phyloP scores from a whole-genome alignment of 352 stramenopile species.

The Phytopythium montanum region DNA sequence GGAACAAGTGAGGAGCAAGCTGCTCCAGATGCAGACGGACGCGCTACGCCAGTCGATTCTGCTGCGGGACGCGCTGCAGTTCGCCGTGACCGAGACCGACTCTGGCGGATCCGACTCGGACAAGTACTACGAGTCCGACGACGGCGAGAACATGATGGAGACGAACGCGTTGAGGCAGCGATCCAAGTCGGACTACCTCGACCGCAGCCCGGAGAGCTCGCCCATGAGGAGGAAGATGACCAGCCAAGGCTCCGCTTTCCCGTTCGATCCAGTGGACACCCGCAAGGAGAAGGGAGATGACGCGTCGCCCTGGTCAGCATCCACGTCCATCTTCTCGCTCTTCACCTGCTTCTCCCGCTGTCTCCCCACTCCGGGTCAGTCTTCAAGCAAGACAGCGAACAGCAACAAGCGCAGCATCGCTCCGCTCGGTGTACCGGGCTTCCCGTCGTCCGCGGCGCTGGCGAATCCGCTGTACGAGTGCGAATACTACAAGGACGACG shows the following conservation, averaged over 20 bases:
- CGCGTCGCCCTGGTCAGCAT: conserved; percentile 5
- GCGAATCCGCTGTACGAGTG: conserved; percentile 43
- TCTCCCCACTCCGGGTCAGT: conserved; percentile 10
- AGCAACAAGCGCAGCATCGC: conserved; percentile 20
- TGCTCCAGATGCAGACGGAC: conserved; percentile 44
- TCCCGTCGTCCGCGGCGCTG: conserved; percentile 29
- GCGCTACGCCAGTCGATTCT: conserved; percentile 40
- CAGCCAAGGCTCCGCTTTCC: conserved; percentile 3
- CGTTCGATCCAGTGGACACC: conserved; percentile 28
- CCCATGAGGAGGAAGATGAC: conserved; percentile 48
- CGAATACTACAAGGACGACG: conserved; percentile 54
- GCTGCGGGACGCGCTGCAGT: conserved; percentile 47
- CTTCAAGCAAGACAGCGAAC: conserved; percentile 1
- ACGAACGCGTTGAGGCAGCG: conserved; percentile 13
- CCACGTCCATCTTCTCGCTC: conserved; percentile 12
- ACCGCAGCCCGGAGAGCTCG: conserved; percentile 64
- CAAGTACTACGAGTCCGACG: conserved; percentile 17
- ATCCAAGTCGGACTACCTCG: conserved; percentile 34
- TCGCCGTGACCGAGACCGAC: conserved; percentile 17
- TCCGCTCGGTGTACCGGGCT: conserved; percentile 41
- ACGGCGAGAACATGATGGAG: conserved; percentile 12
- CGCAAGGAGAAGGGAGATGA: conserved; percentile 24
- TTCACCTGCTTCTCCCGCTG: conserved; percentile 34
- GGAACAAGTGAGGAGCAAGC: conserved; percentile 46
- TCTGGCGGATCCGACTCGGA: conserved; percentile 25